Conservation (phyloP, 2,329 filamentous ascomycete genomes). For the Hypoxylon sp. region DNA sequence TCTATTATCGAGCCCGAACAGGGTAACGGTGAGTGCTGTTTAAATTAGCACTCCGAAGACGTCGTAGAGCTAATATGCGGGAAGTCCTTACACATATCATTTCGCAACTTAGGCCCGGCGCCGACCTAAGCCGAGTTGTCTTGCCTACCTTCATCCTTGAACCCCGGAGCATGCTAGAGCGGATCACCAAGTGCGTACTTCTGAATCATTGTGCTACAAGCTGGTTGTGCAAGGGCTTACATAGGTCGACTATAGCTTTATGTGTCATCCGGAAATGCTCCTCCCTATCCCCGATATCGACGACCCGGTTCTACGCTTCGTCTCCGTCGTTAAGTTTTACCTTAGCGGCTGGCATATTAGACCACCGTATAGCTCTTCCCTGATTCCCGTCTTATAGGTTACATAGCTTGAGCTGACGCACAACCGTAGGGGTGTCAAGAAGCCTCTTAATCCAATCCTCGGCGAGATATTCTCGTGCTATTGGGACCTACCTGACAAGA, state of each 20-base stretch:
- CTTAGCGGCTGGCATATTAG: slow-evolving; percentile 99
- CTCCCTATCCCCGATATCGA: slow-evolving; percentile 89
- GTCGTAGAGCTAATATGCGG: slow-evolving; percentile 35
- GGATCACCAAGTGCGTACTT: slow-evolving; percentile 90
- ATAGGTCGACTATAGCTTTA: slow-evolving; percentile 77
- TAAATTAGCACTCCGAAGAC: background rate
- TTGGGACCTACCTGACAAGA: slow-evolving; percentile 90
- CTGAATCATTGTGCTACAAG: background rate
- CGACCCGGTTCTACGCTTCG: slow-evolving; percentile 89
- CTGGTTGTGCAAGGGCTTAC: slow-evolving; percentile 37
- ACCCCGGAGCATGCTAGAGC: slow-evolving; percentile 96
- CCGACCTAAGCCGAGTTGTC: slow-evolving; percentile 93
- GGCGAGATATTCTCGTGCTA: slow-evolving; percentile 96
- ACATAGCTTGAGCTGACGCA: slow-evolving; percentile 30
- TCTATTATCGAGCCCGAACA: slow-evolving; percentile 90
- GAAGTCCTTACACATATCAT: slow-evolving; percentile 97
- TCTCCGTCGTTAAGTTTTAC: slow-evolving; percentile 98
- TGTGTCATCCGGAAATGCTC: slow-evolving; percentile 98
- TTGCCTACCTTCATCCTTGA: slow-evolving; percentile 98
- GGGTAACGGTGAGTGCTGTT: slow-evolving; percentile 81
- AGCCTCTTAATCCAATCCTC: slow-evolving; percentile 95
- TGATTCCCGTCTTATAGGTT: slow-evolving; percentile 7
- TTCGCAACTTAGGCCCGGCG: slow-evolving; percentile 93
- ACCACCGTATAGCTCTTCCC: slow-evolving; percentile 78
- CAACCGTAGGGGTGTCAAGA: slow-evolving; percentile 87